Evolutionary conservation across 1,284 basidiomycete genomes (phyloP), one percentile per base, ranked within the genome.

Genomic region (Moniliella sp.): DNA sequence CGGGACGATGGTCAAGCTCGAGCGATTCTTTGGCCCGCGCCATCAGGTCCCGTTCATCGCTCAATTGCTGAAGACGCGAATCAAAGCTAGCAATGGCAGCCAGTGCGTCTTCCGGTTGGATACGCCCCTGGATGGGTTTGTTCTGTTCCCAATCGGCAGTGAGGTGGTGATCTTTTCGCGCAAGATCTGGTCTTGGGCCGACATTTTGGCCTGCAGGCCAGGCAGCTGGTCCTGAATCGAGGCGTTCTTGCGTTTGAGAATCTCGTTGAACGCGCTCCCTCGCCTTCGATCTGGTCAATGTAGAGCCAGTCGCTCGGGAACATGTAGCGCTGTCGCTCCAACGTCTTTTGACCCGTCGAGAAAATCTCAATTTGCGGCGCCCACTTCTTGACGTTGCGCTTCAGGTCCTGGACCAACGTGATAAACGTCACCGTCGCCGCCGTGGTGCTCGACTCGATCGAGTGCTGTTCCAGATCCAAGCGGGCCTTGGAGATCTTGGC

Each of bases 191-290:
- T 94, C 91, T 61, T 99, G 84, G 2, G 88, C 86, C n/a, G 88
- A 80, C 58, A 97, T 91, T 70, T 97, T 97, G 48, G 93, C 69
- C 63, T 94, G 88, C 13, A 97, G 67, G 2, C 86, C 86, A 37
- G 83, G 86, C 27, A 88, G 70, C 62, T 97, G 91, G 62, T 97
- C 88, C 66, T 93, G 83, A 54, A 99, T 97, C 15, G 80, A 80
- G 54, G 88, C 83, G 50, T 86, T 91, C 74, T 97, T 97, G 51
- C 88, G 71, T 65, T 82, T 84, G 60, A 97, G 68, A 40, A 97
- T 91, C 65, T 97, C 88, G 43, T 84, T 84, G 66, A 91, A 93
- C 13, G 88, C 84, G 53, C 80, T 82, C 86, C 86, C 94, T 97
- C 91, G 30, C 86, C 82, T 44, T 82, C 73, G 29, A 99, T 73